Evolutionary conservation across 306 rosid species (phyloP).

Genomic region (Cucurbita pepo): DNA sequence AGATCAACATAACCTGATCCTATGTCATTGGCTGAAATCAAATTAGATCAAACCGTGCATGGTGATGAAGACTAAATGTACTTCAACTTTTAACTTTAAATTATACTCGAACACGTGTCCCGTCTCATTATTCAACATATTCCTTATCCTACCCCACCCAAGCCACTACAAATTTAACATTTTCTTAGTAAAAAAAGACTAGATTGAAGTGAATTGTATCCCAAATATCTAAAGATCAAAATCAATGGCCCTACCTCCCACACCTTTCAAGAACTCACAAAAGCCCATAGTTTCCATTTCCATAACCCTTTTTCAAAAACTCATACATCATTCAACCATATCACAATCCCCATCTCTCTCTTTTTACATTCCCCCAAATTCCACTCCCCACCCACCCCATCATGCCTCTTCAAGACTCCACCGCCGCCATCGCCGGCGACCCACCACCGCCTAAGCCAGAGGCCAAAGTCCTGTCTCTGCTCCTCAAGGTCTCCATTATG

Average conservation of each 20-base stretch:
- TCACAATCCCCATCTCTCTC: background rate
- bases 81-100: no score
- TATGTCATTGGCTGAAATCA: no score
- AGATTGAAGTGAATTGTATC: background rate
- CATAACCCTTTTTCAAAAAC: background rate
- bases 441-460: constrained; percentile 32
- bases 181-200: background rate
- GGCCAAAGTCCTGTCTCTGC: constrained; percentile 36
- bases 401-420: background rate
- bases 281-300: background rate
- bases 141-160: background rate
- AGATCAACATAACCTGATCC: no score
- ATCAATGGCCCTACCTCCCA: background rate
- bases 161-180: background rate
- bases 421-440: background rate
- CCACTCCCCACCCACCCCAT: background rate
- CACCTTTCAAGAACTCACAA: background rate
- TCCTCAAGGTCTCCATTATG: constrained; percentile 66
- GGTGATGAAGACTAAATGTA: no score
- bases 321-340: background rate
- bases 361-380: background rate
- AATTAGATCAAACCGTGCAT: no score
- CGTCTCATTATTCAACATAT: no score
- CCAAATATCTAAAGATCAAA: background rate
- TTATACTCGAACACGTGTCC: background rate